These are phyloP conservation scores for Prosopis cineraria DNA, from an alignment of 306 rosid species.

Conservation along the genomic window DNA sequence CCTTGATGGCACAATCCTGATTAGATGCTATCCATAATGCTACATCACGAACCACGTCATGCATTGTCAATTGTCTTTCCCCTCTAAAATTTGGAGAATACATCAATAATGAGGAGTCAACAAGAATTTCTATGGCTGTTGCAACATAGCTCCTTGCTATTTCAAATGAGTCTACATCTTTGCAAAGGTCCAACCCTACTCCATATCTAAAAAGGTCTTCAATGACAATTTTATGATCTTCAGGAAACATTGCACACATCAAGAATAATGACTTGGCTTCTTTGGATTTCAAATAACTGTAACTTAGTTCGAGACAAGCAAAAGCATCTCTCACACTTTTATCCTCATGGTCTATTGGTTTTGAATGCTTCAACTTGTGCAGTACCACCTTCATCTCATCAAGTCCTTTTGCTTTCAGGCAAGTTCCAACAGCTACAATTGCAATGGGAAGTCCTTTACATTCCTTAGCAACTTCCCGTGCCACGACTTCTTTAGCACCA, in stretches of 20 bases:
- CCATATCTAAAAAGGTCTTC: slow-evolving; percentile 6
- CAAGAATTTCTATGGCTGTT: not conserved
- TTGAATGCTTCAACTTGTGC: not conserved
- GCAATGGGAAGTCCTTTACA: not conserved
- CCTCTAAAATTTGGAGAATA: accelerated
- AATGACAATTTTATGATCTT: not conserved
- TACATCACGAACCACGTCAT: not conserved
- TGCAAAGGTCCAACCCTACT: not conserved
- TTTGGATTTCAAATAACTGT: not conserved
- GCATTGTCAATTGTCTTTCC: not conserved
- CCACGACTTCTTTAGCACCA: not conserved
- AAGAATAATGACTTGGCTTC: not conserved
- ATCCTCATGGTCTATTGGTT: not conserved
- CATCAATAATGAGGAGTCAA: not conserved
- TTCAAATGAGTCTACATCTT: not conserved
- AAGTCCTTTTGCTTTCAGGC: not conserved
- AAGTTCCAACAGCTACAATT: not conserved
- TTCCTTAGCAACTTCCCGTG: not conserved
- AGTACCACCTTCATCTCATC: not conserved
- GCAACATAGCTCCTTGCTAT: not conserved
- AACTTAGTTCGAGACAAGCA: not conserved
- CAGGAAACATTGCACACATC: not conserved
- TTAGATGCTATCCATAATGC: not conserved
- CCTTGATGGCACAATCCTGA: not conserved
- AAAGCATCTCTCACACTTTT: not conserved